Percentiles rank a stretch among this genome's conserved stretches.
phyloP scores from a whole-genome alignment of 1,139 yeast genomes.

The Magnusiomyces magnusii region DNA sequence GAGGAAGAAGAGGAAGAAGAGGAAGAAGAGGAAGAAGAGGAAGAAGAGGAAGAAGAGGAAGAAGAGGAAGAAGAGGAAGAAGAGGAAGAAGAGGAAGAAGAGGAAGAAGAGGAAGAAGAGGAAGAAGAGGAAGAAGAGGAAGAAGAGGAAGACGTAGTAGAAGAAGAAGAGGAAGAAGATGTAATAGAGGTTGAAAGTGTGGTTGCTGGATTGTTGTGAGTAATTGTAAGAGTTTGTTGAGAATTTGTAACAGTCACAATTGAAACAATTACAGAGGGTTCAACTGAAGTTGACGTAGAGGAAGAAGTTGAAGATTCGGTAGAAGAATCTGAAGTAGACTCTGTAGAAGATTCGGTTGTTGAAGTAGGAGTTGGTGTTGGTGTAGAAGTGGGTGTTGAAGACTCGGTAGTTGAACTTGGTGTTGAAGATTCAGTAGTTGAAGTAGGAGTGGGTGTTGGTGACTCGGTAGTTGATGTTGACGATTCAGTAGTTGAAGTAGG shows the following conservation, averaged over 20 bases:
- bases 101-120: conserved; percentile 16
- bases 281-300: conserved; percentile 13
- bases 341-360: not conserved
- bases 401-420: conserved; percentile 3
- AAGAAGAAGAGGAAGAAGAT: conserved; percentile 13
- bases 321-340: not conserved
- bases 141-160: conserved; percentile 14
- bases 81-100: conserved; percentile 19
- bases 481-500: not conserved
- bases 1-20: too few relatives aligned
- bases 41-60: conserved; percentile 24
- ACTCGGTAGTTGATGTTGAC: conserved; percentile 1
- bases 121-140: conserved; percentile 12
- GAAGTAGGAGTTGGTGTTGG: not conserved
- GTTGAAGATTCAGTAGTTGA: not conserved
- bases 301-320: conserved; percentile 2
- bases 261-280: conserved; percentile 17
- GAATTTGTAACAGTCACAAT: conserved; percentile 23
- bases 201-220: conserved; percentile 10
- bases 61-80: conserved; percentile 23
- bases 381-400: not conserved
- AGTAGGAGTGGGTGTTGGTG: not conserved
- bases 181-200: conserved; percentile 3
- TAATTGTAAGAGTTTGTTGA: conserved; percentile 18
- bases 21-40: too few relatives aligned